Percentiles rank a stretch among this genome's conserved stretches.
These are phyloP conservation scores for Suillus cothurnatus DNA, from an alignment of 768 basidiomycete genomes.

Conservation along the genomic window DNA sequence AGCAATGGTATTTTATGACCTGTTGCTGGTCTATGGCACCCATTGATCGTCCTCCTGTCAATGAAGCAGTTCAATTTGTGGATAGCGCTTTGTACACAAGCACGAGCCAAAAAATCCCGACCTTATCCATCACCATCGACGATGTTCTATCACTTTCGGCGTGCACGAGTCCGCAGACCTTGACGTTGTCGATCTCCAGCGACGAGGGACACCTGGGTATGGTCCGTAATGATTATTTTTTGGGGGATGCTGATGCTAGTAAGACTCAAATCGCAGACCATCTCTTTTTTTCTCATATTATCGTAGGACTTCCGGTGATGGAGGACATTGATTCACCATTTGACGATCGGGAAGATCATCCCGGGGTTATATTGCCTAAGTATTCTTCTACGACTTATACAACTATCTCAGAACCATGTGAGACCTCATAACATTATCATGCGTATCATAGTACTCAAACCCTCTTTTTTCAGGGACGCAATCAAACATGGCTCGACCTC, in stretches of 20 bases:
- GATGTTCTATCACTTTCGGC: too few species aligned
- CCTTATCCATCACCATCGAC: slow-evolving; percentile 43
- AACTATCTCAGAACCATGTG: slow-evolving; percentile 65
- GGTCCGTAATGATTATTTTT: slow-evolving; percentile 23
- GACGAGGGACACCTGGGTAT: slow-evolving; percentile 36
- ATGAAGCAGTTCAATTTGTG: not conserved
- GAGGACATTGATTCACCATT: slow-evolving; percentile 34
- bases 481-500: slow-evolving; percentile 30
- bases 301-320: slow-evolving; percentile 31
- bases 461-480: slow-evolving; percentile 53
- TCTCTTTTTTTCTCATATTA: slow-evolving; percentile 7
- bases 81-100: slow-evolving; percentile 18
- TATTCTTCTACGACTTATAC: slow-evolving; percentile 36
- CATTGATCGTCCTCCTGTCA: not conserved
- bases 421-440: slow-evolving; percentile 70
- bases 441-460: slow-evolving; percentile 69
- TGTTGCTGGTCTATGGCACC: not conserved
- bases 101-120: slow-evolving; percentile 46
- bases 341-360: slow-evolving; percentile 27
- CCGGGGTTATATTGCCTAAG: slow-evolving; percentile 32
- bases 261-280: slow-evolving; percentile 6
- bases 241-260: slow-evolving; percentile 29
- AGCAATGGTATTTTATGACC: not conserved
- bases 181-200: slow-evolving; percentile 43
- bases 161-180: slow-evolving; percentile 41